Evolutionary conservation across 2,329 filamentous ascomycete species (phyloP), one percentile per base, ranked within the genome.

Genomic region (Xylariaceae sp.): DNA sequence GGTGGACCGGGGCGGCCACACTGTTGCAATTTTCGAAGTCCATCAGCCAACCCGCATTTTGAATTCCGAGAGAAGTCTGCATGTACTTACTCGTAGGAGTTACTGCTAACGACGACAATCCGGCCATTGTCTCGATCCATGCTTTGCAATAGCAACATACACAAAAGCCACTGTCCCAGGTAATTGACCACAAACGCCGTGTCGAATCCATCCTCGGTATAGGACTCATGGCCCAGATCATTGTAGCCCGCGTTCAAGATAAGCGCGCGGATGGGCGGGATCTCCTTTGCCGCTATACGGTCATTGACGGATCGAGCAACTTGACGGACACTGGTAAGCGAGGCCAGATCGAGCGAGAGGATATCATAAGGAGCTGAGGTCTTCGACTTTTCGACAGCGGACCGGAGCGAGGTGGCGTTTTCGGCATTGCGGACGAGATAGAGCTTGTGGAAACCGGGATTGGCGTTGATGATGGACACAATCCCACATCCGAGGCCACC

Each of bases 81-180:
- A 19, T 19, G 19, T 19, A 54, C 53, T 52, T 62, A 66, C 68
- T 71, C 65, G 56, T 70, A 63, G 1, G 56, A 29, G 53, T 57
- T 62, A 52, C 68, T 68, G 6, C 68, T 60, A 4, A 71, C 37
- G 9, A 67, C 54, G 1, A 72, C 61, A 11, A 72, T 56, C 8
- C 68, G 60, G 0, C 69, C 70, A 8, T 49, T 26, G 26, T 65
- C 51, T 45, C 55, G 61, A 57, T 72, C 66, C 59, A 71, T 65
- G 48, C 68, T 71, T 48, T 64, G 55, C 3, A 72, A 55, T 19
- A 71, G 52, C 12, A 71, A 47, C 12, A 71, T 29, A 2, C 62
- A 66, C n/a, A 71, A 57, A 3, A 71, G 58, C 58, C 62, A 71
- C 46, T 70, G 65, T 0, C 58, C 53, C 1, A 72, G 58, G 50